Conservation (phyloP, 768 basidiomycete genomes). For the Tylopilus plumbeoviolaceoides region DNA sequence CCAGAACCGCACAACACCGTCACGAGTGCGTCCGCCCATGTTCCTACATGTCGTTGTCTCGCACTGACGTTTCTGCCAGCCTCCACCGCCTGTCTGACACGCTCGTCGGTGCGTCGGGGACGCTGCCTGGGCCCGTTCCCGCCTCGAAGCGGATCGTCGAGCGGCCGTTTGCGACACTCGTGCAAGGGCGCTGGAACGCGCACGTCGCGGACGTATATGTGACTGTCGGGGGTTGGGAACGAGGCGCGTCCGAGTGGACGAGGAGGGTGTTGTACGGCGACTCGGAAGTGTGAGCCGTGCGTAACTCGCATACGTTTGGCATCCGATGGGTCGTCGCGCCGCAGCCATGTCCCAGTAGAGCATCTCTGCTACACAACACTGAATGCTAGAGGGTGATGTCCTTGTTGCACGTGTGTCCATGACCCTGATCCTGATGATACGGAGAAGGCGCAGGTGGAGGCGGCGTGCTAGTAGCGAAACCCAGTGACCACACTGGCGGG, state of each 20-base stretch:
- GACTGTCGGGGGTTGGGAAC: slow-evolving; percentile 45
- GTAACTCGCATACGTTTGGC: no score
- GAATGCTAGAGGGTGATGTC: no score
- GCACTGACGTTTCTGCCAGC: slow-evolving; percentile 25
- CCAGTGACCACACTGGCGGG: no score
- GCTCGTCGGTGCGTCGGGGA: slow-evolving; percentile 46
- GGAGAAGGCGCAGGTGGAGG: no score
- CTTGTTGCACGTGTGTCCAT: no score
- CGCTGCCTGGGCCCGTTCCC: slow-evolving; percentile 46
- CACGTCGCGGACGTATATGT: slow-evolving; percentile 46
- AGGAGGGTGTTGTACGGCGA: slow-evolving; percentile 43
- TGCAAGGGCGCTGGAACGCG: slow-evolving; percentile 58
- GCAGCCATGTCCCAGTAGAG: background rate
- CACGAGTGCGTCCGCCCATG: slow-evolving; percentile 40
- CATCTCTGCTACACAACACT: no score
- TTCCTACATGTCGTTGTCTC: no score
- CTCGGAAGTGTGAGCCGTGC: background rate
- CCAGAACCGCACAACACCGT: slow-evolving; percentile 52
- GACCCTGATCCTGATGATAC: no score
- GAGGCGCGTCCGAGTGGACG: slow-evolving; percentile 44
- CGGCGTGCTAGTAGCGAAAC: no score
- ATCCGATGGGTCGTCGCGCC: no score
- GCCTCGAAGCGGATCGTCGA: slow-evolving; percentile 52
- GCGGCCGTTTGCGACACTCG: slow-evolving; percentile 41
- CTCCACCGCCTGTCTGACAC: slow-evolving; percentile 47